phyloP scores from a whole-genome alignment of 1,284 basidiomycete genomes.

The Ustilago curta region DNA sequence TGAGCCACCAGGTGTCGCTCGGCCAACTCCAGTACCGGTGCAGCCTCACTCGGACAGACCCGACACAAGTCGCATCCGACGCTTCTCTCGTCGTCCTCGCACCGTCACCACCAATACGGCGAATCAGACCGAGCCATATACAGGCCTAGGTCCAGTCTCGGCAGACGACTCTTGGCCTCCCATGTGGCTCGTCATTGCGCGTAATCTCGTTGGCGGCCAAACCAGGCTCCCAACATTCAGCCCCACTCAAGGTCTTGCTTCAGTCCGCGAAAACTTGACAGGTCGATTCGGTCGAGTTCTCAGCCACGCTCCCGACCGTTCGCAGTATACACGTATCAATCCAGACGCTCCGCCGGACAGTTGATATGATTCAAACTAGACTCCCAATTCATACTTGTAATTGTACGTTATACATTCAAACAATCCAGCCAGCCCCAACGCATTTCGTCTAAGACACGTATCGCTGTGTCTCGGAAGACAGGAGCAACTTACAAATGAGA shows the following conservation, averaged over 20 bases:
- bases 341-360: slow-evolving; percentile 17
- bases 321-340: slow-evolving; percentile 29
- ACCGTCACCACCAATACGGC: neutral
- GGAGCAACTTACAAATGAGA: neutral
- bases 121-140: neutral
- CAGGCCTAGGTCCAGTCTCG: slow-evolving; percentile 25
- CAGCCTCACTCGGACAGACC: slow-evolving; percentile 15
- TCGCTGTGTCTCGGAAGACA: neutral
- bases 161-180: slow-evolving; percentile 44
- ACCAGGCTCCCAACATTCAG: slow-evolving; percentile 15
- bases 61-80: slow-evolving; percentile 32
- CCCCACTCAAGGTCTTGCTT: slow-evolving; percentile 19
- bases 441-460: no score
- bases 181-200: slow-evolving; percentile 47
- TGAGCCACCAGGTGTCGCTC: slow-evolving; percentile 1
- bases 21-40: neutral
- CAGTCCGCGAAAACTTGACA: slow-evolving; percentile 19
- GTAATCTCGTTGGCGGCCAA: slow-evolving; percentile 33
- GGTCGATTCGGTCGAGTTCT: slow-evolving; percentile 23
- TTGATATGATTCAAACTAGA: neutral
- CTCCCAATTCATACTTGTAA: slow-evolving; percentile 15
- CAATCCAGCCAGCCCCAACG: neutral
- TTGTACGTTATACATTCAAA: slow-evolving; percentile 6
- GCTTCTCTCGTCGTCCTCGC: slow-evolving; percentile 36
- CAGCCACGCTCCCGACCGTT: slow-evolving; percentile 19